A percentile compares a stretch with the other conserved stretches of the same genome.
phyloP scores from a whole-genome alignment of 176 grass and related monocot species.

The Guadua angustifolia region DNA sequence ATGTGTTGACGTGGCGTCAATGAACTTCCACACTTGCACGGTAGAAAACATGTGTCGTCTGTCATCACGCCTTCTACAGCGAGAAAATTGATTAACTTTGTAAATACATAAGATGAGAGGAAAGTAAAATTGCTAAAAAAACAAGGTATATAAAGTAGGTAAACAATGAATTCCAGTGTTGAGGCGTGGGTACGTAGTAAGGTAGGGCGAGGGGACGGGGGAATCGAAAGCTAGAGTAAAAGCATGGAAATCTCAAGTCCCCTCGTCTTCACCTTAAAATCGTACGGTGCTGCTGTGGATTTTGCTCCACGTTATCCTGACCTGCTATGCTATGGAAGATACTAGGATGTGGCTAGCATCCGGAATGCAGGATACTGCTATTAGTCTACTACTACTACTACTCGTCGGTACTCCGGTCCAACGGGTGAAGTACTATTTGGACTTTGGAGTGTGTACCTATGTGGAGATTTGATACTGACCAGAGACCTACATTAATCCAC shows the following conservation, averaged over 20 bases:
- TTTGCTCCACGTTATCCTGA: constrained; percentile 18
- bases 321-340: constrained; percentile 18
- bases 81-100: too few relatives aligned
- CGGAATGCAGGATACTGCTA: not conserved
- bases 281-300: not conserved
- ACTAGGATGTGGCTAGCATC: not conserved
- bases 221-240: constrained; percentile 37
- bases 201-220: not conserved
- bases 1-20: too few relatives aligned
- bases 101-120: too few relatives aligned
- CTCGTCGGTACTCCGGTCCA: not conserved
- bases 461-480: not conserved
- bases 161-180: too few relatives aligned
- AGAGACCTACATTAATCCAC: not conserved
- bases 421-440: not conserved
- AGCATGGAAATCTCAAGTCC: not conserved
- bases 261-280: not conserved
- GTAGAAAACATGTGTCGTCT: too few relatives aligned
- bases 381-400: not conserved
- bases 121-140: too few relatives aligned
- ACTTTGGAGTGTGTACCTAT: not conserved
- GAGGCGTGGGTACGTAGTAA: not conserved
- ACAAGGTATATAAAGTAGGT: too few relatives aligned
- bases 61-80: too few relatives aligned
- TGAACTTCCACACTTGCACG: too few relatives aligned